phyloP scores from a whole-genome alignment of 2,329 filamentous ascomycete species.

The Colletotrichum australisinense region DNA sequence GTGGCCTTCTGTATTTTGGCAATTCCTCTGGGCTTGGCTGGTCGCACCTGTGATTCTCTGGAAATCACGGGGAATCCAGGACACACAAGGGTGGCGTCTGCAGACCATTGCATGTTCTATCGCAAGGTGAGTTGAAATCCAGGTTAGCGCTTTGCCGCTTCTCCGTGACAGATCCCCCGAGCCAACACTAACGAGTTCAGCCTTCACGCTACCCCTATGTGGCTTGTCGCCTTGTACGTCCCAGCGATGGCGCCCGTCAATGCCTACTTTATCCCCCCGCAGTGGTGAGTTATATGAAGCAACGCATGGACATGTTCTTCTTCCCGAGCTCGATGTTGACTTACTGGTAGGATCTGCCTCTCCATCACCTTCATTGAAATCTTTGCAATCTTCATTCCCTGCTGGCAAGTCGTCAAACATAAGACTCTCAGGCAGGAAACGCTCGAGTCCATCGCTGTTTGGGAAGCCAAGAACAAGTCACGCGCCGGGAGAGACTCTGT shows the following conservation, averaged over 20 bases:
- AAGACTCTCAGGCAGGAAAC: constrained; percentile 59
- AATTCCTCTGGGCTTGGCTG: constrained; percentile 72
- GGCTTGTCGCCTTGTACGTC: constrained; percentile 69
- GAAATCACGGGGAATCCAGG: constrained; percentile 69
- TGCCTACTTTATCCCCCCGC: constrained; percentile 66
- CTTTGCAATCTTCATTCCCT: constrained; percentile 72
- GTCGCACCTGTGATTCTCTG: constrained; percentile 72
- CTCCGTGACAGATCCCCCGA: not conserved
- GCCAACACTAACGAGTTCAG: constrained; percentile 46
- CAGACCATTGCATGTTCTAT: constrained; percentile 68
- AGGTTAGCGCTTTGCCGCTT: constrained; percentile 12
- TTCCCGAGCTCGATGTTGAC: not conserved
- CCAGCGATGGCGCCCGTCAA: constrained; percentile 64
- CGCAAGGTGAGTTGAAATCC: constrained; percentile 50
- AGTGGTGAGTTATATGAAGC: constrained; percentile 62
- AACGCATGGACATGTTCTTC: not conserved
- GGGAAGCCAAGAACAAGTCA: constrained; percentile 50
- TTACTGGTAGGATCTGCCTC: constrained; percentile 60
- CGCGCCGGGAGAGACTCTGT: constrained; percentile 17
- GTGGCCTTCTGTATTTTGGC: constrained; percentile 74
- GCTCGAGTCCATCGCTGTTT: constrained; percentile 60
- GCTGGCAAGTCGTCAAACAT: constrained; percentile 64
- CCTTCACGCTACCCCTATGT: constrained; percentile 74
- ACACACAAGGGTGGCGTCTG: constrained; percentile 74
- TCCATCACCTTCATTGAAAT: constrained; percentile 73